phyloP scores from a whole-genome alignment of 257 asterid species.

The Salvia hispanica region DNA sequence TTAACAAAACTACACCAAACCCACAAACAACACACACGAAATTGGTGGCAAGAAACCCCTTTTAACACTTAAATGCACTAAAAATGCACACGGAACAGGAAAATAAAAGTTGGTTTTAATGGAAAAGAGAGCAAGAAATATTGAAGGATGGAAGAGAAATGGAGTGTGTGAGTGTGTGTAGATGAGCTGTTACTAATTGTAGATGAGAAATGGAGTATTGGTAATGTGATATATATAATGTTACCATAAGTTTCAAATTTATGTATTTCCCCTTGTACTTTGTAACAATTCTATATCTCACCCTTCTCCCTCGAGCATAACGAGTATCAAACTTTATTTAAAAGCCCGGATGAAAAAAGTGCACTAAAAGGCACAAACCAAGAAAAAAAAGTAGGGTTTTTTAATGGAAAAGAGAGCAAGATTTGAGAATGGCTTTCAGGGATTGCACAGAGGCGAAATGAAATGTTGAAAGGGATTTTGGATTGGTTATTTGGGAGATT shows the following conservation, averaged over 20 bases:
- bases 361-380: slow-evolving; percentile 8
- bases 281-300: slow-evolving; percentile 31
- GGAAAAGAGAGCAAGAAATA: slow-evolving; percentile 35
- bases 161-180: slow-evolving; percentile 1
- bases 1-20: slow-evolving; percentile 4
- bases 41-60: slow-evolving; percentile 20
- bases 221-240: background rate
- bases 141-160: slow-evolving; percentile 2
- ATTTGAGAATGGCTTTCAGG: slow-evolving; percentile 40
- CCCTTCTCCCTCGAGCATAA: background rate
- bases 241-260: background rate
- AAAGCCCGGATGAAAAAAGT: slow-evolving; percentile 24
- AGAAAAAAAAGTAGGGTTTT: slow-evolving; percentile 21
- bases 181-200: slow-evolving; percentile 35
- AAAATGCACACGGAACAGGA: background rate
- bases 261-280: slow-evolving; percentile 27
- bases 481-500: background rate
- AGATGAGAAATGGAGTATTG: no score
- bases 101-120: slow-evolving; percentile 11
- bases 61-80: slow-evolving; percentile 15
- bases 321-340: background rate
- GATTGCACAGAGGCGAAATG: slow-evolving; percentile 10
- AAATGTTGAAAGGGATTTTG: slow-evolving; percentile 10
- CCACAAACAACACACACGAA: slow-evolving; percentile 16
- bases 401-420: slow-evolving; percentile 24